These are phyloP conservation scores for Penicillium steckii DNA, from an alignment of 495 filamentous ascomycete genomes.

Conservation along the genomic window DNA sequence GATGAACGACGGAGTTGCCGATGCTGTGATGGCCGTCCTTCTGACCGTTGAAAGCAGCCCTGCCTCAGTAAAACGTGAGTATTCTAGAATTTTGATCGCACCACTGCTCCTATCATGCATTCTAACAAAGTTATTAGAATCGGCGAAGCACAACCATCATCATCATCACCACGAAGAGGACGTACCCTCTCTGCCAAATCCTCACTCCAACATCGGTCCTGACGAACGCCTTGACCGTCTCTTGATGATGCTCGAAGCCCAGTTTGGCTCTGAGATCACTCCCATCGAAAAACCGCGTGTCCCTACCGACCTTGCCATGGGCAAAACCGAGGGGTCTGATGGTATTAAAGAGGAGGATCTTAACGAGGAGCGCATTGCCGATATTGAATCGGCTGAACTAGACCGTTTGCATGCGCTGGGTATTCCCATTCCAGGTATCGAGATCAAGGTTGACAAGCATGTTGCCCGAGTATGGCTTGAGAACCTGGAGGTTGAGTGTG, in stretches of 20 bases:
- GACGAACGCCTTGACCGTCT: conserved; percentile 77
- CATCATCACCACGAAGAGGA: conserved; percentile 49
- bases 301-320: conserved; percentile 39
- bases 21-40: conserved; percentile 89
- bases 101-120: not conserved
- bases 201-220: conserved; percentile 66
- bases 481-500: conserved; percentile 83
- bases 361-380: conserved; percentile 46
- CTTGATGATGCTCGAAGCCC: conserved; percentile 93
- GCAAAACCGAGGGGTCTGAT: conserved; percentile 28
- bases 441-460: conserved; percentile 85
- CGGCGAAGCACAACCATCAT: conserved; percentile 55
- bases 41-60: conserved; percentile 88
- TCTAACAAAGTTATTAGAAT: conserved; percentile 35
- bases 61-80: conserved; percentile 90
- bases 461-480: conserved; percentile 90
- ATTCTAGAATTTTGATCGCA: conserved; percentile 9
- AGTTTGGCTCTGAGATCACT: conserved; percentile 78
- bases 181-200: conserved; percentile 51
- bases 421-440: conserved; percentile 83
- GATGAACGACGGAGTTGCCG: conserved; percentile 95
- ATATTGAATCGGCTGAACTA: conserved; percentile 59
- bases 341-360: conserved; percentile 22
- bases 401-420: conserved; percentile 74
- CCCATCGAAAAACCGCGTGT: conserved; percentile 71